Evolutionary conservation across 305 asterid genomes (phyloP).

Genomic region (Nicotiana rustica): DNA sequence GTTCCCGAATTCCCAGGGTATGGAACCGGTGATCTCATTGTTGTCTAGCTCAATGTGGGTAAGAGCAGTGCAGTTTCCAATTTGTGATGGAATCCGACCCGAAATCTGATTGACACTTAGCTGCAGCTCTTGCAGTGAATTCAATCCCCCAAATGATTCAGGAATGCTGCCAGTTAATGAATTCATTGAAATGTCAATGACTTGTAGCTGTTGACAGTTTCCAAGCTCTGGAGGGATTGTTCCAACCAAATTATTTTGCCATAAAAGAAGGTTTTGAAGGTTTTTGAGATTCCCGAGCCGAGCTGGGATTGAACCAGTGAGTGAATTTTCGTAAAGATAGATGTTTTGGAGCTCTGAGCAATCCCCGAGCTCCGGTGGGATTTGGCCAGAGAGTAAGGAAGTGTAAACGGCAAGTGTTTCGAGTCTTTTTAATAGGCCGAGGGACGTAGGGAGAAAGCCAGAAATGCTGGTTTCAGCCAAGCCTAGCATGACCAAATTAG

Average conservation of each 20-base stretch:
- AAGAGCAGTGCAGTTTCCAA: slow-evolving; percentile 70
- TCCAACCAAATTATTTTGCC: slow-evolving; percentile 84
- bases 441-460: slow-evolving; percentile 74
- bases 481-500: slow-evolving; percentile 67
- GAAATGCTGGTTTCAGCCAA: slow-evolving; percentile 87
- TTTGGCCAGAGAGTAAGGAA: slow-evolving; percentile 78
- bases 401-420: slow-evolving; percentile 78
- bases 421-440: slow-evolving; percentile 67
- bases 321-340: slow-evolving; percentile 77
- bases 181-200: slow-evolving; percentile 76
- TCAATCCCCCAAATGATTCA: slow-evolving; percentile 62
- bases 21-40: slow-evolving; percentile 80
- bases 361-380: slow-evolving; percentile 81
- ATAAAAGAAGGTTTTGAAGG: slow-evolving; percentile 67
- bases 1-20: slow-evolving; percentile 75
- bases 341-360: slow-evolving; percentile 58
- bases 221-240: slow-evolving; percentile 73
- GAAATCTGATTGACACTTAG: slow-evolving; percentile 81
- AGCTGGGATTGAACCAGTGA: slow-evolving; percentile 76
- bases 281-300: slow-evolving; percentile 57
- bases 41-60: slow-evolving; percentile 87
- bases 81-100: slow-evolving; percentile 68
- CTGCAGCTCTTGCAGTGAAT: slow-evolving; percentile 68
- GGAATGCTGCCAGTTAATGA: slow-evolving; percentile 78
- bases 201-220: slow-evolving; percentile 56